Evolutionary conservation across 139 green algal species (phyloP).

Genomic region (Chlamydomonas sphaeroides): DNA sequence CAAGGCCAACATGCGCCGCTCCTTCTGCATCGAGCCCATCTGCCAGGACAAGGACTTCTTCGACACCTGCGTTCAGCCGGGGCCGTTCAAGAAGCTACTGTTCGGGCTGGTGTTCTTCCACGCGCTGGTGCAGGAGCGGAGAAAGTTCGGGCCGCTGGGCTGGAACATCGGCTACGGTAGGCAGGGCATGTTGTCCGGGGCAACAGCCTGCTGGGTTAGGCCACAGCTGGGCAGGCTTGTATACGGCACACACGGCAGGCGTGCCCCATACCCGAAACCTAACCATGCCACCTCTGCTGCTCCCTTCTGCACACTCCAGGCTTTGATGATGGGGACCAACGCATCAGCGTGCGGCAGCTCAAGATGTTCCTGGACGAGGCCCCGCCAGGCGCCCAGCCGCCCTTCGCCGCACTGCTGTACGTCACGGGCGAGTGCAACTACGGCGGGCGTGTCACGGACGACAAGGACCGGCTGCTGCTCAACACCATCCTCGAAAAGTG

Average conservation of each 20-base stretch:
- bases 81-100: constrained; percentile 72
- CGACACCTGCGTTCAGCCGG: constrained; percentile 57
- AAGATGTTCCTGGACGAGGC: constrained; percentile 77
- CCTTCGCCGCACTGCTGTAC: constrained; percentile 77
- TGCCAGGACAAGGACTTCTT: constrained; percentile 53
- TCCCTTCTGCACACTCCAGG: constrained; percentile 21
- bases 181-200: too few species aligned
- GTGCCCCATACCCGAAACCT: not conserved
- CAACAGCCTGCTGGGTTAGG: too few species aligned
- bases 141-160: constrained; percentile 73
- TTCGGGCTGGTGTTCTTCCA: constrained; percentile 76
- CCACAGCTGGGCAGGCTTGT: too few species aligned
- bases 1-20: constrained; percentile 78
- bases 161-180: constrained; percentile 77
- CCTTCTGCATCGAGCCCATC: constrained; percentile 71
- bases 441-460: constrained; percentile 78
- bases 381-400: constrained; percentile 63
- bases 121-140: constrained; percentile 70
- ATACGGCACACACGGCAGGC: too few species aligned
- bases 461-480: constrained; percentile 81
- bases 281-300: not conserved
- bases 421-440: constrained; percentile 82
- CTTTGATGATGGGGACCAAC: constrained; percentile 78
- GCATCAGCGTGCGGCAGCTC: constrained; percentile 78
- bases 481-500: constrained; percentile 67